These are phyloP conservation scores for Mercurialis annua DNA, from an alignment of 345 rosid species.

Conservation along the genomic window DNA sequence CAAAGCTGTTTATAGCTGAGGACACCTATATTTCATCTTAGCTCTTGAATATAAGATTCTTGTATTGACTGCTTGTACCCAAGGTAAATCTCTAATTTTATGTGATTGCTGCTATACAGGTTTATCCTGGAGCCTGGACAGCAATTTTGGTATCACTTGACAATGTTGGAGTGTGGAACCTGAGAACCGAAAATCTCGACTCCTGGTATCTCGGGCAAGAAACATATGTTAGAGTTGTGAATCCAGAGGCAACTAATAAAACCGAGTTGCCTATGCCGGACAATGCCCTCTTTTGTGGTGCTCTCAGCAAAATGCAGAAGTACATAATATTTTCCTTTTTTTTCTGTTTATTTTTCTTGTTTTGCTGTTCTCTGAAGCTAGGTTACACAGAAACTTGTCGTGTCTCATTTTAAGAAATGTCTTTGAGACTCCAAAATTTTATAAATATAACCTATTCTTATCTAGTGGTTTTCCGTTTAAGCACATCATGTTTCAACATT, in stretches of 20 bases:
- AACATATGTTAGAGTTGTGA: constrained; percentile 81
- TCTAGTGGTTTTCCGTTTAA: too few relatives aligned
- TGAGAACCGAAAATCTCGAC: constrained; percentile 94
- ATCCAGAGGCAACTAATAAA: constrained; percentile 89
- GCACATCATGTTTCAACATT: too few relatives aligned
- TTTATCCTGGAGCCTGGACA: constrained; percentile 98
- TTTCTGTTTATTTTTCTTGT: neutral
- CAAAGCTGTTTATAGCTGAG: neutral
- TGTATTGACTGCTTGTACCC: neutral
- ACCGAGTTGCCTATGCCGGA: constrained; percentile 81
- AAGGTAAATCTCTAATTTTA: neutral
- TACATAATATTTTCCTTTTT: constrained; percentile 6
- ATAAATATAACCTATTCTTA: too few relatives aligned
- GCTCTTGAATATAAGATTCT: neutral
- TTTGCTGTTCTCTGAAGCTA: neutral
- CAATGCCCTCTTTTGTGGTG: constrained; percentile 87
- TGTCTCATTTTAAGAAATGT: too few relatives aligned
- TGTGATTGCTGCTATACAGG: too few relatives aligned
- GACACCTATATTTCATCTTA: too few relatives aligned
- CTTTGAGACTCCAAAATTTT: too few relatives aligned
- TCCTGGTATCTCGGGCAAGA: constrained; percentile 99
- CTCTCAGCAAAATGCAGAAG: constrained; percentile 72
- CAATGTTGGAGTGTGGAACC: constrained; percentile 96
- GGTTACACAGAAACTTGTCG: too few relatives aligned
- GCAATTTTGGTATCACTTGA: constrained; percentile 86